Evolutionary conservation across 352 stramenopile species (phyloP).

Genomic region (Globisporangium spinosum): DNA sequence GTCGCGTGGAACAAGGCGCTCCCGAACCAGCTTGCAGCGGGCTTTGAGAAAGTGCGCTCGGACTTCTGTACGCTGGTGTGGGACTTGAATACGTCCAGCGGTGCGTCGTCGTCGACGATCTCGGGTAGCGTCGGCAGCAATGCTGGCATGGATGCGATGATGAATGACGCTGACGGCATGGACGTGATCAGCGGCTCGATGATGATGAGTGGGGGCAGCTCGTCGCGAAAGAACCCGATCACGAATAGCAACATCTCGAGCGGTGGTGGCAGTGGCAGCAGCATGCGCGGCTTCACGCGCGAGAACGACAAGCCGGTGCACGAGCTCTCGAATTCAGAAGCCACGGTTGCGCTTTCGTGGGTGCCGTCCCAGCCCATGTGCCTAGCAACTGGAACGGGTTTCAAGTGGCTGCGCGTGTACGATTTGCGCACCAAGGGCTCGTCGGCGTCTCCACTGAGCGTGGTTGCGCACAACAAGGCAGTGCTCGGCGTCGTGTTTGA

Average conservation of each 20-base stretch:
- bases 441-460: conserved; percentile 57
- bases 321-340: conserved; percentile 83
- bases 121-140: conserved; percentile 22
- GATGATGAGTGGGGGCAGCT: conserved; percentile 14
- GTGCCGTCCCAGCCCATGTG: conserved; percentile 79
- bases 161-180: conserved; percentile 25
- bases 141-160: conserved; percentile 25
- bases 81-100: conserved; percentile 62
- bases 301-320: conserved; percentile 58
- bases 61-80: conserved; percentile 85
- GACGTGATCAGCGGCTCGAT: conserved; percentile 21
- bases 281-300: conserved; percentile 24
- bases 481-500: conserved; percentile 84
- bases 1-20: conserved; percentile 79
- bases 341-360: conserved; percentile 78
- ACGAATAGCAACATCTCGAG: conserved; percentile 8
- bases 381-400: conserved; percentile 76
- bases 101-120: conserved; percentile 12
- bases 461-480: conserved; percentile 83
- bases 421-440: conserved; percentile 54
- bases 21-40: conserved; percentile 71
- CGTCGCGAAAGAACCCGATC: conserved; percentile 18
- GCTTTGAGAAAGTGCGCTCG: conserved; percentile 86
- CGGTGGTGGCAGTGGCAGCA: conserved; percentile 8
- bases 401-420: conserved; percentile 88